phyloP scores from a whole-genome alignment of 1,284 basidiomycete genomes.

The Trametes polyzona region DNA sequence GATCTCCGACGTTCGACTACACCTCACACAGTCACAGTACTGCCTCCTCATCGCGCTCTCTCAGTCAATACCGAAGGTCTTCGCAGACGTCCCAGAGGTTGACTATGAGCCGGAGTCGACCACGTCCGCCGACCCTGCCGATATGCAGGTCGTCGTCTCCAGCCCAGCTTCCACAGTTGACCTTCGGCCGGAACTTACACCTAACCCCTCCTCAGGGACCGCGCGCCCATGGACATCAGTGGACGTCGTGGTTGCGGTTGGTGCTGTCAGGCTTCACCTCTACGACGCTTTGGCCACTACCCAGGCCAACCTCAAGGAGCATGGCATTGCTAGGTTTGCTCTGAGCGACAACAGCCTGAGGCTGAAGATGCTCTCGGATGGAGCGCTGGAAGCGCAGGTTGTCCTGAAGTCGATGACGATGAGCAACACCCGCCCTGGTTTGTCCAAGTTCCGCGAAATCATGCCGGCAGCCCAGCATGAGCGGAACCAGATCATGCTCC shows the following conservation, averaged over 20 bases:
- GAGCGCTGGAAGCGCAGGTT: slow-evolving; percentile 86
- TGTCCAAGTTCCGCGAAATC: slow-evolving; percentile 92
- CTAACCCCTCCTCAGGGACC: slow-evolving; percentile 31
- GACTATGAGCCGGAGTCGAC: slow-evolving; percentile 18
- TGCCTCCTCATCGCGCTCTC: slow-evolving; percentile 73
- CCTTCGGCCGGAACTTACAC: slow-evolving; percentile 62
- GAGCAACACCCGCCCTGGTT: slow-evolving; percentile 84
- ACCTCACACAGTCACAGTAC: slow-evolving; percentile 93
- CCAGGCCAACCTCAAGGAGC: slow-evolving; percentile 68
- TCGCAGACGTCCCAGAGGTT: slow-evolving; percentile 49
- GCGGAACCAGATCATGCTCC: slow-evolving; percentile 94
- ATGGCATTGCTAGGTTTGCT: slow-evolving; percentile 87
- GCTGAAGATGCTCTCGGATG: slow-evolving; percentile 85
- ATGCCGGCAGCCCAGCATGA: slow-evolving; percentile 91
- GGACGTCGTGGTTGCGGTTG: slow-evolving; percentile 80
- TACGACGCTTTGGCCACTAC: slow-evolving; percentile 74
- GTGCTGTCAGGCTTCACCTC: slow-evolving; percentile 87
- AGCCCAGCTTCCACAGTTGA: slow-evolving; percentile 37
- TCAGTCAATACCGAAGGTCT: slow-evolving; percentile 76
- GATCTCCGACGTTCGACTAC: slow-evolving; percentile 90
- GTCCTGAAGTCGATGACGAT: slow-evolving; percentile 91
- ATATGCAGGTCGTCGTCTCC: neutral
- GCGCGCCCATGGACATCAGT: slow-evolving; percentile 62
- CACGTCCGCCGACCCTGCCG: slow-evolving; percentile 2
- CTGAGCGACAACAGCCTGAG: slow-evolving; percentile 82